These are phyloP conservation scores for Metschnikowia arizonensis DNA, from an alignment of 805 yeast species.

Conservation along the genomic window DNA sequence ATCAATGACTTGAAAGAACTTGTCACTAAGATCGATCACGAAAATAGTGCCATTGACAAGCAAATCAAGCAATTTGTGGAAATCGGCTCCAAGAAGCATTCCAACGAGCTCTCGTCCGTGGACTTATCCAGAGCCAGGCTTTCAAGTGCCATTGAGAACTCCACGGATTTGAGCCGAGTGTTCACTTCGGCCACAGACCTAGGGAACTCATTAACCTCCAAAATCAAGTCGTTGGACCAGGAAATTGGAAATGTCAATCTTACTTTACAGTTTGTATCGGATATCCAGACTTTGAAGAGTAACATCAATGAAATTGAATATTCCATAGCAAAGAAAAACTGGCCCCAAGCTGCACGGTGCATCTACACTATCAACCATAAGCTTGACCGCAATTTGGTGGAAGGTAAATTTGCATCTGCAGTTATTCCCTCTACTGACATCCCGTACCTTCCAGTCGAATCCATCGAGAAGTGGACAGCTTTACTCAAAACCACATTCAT, in stretches of 20 bases:
- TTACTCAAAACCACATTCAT: conserved; percentile 56
- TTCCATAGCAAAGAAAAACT: conserved; percentile 64
- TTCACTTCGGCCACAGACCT: conserved; percentile 59
- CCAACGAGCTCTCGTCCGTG: conserved; percentile 40
- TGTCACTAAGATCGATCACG: conserved; percentile 26
- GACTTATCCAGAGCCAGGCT: conserved; percentile 62
- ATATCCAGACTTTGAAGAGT: conserved; percentile 62
- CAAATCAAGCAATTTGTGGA: conserved; percentile 25
- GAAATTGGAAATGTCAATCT: conserved; percentile 63
- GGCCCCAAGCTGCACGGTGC: conserved; percentile 74
- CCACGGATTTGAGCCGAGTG: conserved; percentile 51
- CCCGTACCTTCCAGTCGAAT: conserved; percentile 68
- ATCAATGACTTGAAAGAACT: conserved; percentile 29
- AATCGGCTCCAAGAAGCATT: conserved; percentile 27
- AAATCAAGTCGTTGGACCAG: conserved; percentile 63
- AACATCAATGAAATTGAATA: conserved; percentile 61
- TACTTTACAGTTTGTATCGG: conserved; percentile 60
- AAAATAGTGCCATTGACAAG: conserved; percentile 23
- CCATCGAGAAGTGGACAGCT: conserved; percentile 55
- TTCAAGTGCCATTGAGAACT: conserved; percentile 54
- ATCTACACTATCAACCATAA: conserved; percentile 39
- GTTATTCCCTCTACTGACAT: conserved; percentile 85
- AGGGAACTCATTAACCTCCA: conserved; percentile 63
- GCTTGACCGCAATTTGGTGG: conserved; percentile 51
- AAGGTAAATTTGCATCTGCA: conserved; percentile 68